Base-by-base conservation (phyloP, 2,329 filamentous ascomycete genomes). In the Penicillium palitans region DNA sequence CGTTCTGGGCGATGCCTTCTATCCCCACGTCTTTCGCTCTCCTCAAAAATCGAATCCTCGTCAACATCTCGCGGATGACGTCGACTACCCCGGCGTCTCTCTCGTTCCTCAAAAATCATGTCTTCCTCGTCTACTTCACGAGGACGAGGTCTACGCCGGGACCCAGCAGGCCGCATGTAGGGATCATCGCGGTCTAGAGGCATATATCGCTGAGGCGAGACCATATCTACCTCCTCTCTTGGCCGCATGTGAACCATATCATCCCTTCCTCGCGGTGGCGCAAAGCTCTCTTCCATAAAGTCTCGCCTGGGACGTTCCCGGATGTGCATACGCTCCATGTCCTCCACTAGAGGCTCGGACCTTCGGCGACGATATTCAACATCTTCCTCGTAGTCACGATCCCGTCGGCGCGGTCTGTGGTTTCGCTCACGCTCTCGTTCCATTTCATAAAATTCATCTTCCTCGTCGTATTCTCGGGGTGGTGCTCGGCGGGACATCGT, bases 341-440 rank as follows among this genome's bases (percentile, higher is more conserved):
- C 71, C 67, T 68, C 84, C 72, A 71, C 81, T 55, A 62, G 77
- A 66, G 66, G 81, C 71, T 62, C 80, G 69, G 68, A 67, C 39
- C 63, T 61, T 29, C 68, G 70, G 37, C 66, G 68, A 24, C 58
- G 64, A 41, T 61, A 62, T 35, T 74, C 63, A 19, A 66, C 40
- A 15, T 74, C 72, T 13, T 71, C 67, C 19, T 72, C 70, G 29
- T 67, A 63, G 21, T 64, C 56, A 5, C 65, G 71, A 19, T 68
- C 69, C n/a, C 64, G 64, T 59, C 65, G 62, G 47, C 63, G 68
- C 25, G 62, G 59, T n/a, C 62, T 62, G 9, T 52, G 55, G 37
- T 71, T 64, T 46, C 64, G 57, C 31, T 66, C 67, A 25, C 60
- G 62, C 49, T 74, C 69, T 33, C 67, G 65, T 45, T 74, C 64